Conservation (phyloP, 2,329 filamentous ascomycete species). For the Diaporthe caulivora region DNA sequence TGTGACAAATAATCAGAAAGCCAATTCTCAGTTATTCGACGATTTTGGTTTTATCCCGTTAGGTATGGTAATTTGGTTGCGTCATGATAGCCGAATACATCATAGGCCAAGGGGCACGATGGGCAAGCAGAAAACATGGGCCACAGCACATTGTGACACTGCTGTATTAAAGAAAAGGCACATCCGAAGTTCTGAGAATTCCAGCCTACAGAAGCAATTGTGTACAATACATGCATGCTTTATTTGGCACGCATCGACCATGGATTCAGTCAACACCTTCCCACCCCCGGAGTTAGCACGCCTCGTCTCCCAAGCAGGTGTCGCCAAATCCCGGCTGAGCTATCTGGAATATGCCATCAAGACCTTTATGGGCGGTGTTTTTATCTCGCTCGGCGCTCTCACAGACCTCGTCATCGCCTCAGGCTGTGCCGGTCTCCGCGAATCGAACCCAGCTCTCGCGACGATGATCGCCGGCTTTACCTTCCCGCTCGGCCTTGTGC, state of each 20-base stretch:
- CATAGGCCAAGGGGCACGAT: neutral
- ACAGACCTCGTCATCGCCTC: neutral
- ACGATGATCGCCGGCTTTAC: constrained; percentile 58
- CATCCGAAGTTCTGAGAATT: neutral
- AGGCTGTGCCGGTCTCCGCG: neutral
- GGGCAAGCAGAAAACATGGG: neutral
- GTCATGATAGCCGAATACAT: neutral
- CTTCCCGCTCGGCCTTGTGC: constrained; percentile 62
- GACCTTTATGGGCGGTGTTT: constrained; percentile 4
- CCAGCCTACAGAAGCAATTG: accelerated
- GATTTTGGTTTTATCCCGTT: neutral
- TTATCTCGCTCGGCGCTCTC: neutral
- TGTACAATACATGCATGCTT: neutral
- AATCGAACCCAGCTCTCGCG: constrained; percentile 54
- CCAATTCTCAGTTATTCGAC: no score
- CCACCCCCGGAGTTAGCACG: constrained; percentile 3
- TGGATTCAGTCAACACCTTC: constrained; percentile 6
- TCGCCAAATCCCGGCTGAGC: neutral
- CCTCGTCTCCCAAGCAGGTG: neutral
- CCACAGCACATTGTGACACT: neutral
- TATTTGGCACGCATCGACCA: neutral
- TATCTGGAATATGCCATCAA: neutral
- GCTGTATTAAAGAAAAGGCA: neutral
- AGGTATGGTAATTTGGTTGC: neutral
- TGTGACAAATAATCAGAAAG: no score